phyloP scores from a whole-genome alignment of 495 filamentous ascomycete genomes.

The Talaromyces adpressus region DNA sequence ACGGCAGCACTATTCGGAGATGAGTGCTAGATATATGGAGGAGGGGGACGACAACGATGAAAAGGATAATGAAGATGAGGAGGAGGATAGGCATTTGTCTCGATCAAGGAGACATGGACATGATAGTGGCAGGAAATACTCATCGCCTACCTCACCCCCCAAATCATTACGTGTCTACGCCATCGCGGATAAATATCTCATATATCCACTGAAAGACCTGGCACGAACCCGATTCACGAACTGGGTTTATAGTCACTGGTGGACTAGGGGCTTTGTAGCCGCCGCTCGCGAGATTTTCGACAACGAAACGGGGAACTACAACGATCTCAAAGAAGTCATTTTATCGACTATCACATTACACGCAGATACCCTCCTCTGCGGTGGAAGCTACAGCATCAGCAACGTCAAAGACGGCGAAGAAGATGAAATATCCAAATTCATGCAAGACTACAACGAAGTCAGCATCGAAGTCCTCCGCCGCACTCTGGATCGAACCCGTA shows the following conservation, averaged over 20 bases:
- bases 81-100: not conserved
- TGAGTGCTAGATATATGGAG: not conserved
- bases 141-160: not conserved
- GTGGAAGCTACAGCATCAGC: not conserved
- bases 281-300: conserved; percentile 21
- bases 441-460: conserved; percentile 7
- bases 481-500: not conserved
- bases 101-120: not conserved
- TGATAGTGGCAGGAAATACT: not conserved
- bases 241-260: conserved; percentile 7
- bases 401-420: not conserved
- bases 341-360: conserved; percentile 1
- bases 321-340: conserved; percentile 6
- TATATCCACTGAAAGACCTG: conserved; percentile 21
- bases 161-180: conserved; percentile 23
- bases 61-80: not conserved
- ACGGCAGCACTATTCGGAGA: not conserved
- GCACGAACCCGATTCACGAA: conserved; percentile 24
- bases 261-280: conserved; percentile 12
- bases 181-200: conserved; percentile 29
- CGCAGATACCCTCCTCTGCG: conserved; percentile 2
- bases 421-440: not conserved
- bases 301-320: conserved; percentile 8
- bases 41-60: not conserved
- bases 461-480: conserved; percentile 3